A percentile compares a stretch with the other conserved stretches of the same genome.
Evolutionary conservation across 202 grass and related monocot species (phyloP).

Genomic region (Miscanthus sacchariflorus): DNA sequence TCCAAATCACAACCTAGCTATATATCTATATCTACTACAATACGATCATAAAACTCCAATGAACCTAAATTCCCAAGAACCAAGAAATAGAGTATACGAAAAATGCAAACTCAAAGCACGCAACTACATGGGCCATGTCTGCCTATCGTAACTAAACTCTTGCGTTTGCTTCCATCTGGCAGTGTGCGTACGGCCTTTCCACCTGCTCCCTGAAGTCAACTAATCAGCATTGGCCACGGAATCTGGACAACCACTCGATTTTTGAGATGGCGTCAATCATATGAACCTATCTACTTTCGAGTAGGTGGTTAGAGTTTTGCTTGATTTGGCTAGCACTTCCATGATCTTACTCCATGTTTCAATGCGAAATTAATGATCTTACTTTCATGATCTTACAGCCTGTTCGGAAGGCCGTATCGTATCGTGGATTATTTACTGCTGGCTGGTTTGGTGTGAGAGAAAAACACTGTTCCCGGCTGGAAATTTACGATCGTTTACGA

Average conservation of each 20-base stretch:
- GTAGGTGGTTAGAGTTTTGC: not conserved
- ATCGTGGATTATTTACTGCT: too few relatives aligned
- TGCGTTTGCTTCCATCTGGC: not conserved
- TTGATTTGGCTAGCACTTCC: not conserved
- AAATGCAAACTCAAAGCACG: not conserved
- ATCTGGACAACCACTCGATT: constrained; percentile 1
- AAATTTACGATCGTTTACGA: too few relatives aligned
- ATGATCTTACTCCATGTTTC: not conserved
- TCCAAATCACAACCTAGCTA: not conserved
- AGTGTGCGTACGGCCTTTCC: not conserved
- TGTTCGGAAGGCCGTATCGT: too few relatives aligned
- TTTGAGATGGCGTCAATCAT: constrained; percentile 16
- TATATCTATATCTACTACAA: not conserved
- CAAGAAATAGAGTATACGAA: not conserved
- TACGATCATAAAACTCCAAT: too few relatives aligned
- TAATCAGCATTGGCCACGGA: not conserved
- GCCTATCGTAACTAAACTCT: not conserved
- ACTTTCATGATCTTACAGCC: too few relatives aligned
- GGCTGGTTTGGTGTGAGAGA: too few relatives aligned
- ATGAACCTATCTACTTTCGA: not conserved
- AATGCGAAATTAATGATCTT: not conserved
- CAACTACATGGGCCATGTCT: not conserved
- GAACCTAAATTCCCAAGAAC: not conserved
- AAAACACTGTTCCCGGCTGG: too few relatives aligned
- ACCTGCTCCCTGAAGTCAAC: constrained; percentile 25